phyloP scores from a whole-genome alignment of 768 basidiomycete species.

The Rhodotorula taiwanensis region DNA sequence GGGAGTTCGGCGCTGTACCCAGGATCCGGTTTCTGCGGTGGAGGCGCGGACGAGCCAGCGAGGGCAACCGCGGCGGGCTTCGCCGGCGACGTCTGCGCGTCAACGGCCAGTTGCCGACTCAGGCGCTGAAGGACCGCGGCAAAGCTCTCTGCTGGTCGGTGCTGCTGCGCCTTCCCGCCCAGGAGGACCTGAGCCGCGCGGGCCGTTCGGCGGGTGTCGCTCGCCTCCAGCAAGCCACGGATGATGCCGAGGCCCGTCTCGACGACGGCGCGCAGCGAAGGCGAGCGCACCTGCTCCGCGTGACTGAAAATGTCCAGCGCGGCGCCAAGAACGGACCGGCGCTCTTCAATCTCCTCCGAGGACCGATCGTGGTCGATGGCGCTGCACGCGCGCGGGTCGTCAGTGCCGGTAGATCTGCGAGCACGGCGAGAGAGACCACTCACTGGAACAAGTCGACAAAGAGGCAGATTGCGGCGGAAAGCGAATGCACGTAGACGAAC shows the following conservation, averaged over 20 bases:
- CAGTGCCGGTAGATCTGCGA: background rate
- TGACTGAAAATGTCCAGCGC: slow-evolving; percentile 23
- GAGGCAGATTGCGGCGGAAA: slow-evolving; percentile 28
- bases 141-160: slow-evolving; percentile 9
- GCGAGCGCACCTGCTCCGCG: slow-evolving; percentile 4
- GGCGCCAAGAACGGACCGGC: slow-evolving; percentile 14
- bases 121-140: slow-evolving; percentile 22
- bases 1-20: too few species aligned
- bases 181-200: slow-evolving; percentile 20
- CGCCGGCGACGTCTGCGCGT: too few species aligned
- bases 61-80: too few species aligned
- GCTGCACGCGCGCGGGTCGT: background rate
- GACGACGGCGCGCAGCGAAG: slow-evolving; percentile 14
- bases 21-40: too few species aligned
- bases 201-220: slow-evolving; percentile 20
- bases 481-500: slow-evolving; percentile 21
- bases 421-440: background rate
- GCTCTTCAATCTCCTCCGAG: slow-evolving; percentile 16
- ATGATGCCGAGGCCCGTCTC: slow-evolving; percentile 22
- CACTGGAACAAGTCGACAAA: slow-evolving; percentile 32
- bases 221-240: slow-evolving; percentile 28
- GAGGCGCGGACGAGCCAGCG: too few species aligned
- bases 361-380: slow-evolving; percentile 22
- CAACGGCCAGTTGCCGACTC: slow-evolving; percentile 5
- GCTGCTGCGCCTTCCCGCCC: background rate